phyloP scores from a whole-genome alignment of 2,329 filamentous ascomycete species.

The Volutella citrinella region DNA sequence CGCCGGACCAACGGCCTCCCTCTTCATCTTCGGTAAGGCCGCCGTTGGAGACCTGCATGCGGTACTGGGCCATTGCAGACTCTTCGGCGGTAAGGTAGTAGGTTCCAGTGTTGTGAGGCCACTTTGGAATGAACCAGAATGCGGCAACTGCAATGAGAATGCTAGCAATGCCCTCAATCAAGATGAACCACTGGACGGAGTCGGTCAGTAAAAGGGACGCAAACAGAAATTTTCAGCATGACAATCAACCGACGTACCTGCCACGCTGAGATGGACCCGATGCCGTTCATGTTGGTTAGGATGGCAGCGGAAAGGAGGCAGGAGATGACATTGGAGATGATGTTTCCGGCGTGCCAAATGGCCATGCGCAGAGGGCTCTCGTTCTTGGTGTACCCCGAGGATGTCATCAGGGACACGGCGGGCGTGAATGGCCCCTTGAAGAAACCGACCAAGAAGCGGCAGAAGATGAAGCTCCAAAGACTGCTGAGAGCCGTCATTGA shows the following conservation, averaged over 20 bases:
- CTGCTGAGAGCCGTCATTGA: constrained; percentile 38
- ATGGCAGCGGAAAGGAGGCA: constrained; percentile 41
- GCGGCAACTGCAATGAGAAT: constrained; percentile 28
- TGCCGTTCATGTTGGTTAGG: constrained; percentile 39
- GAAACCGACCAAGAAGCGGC: constrained; percentile 29
- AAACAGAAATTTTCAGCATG: no score
- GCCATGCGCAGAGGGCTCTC: constrained; percentile 41
- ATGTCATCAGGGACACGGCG: constrained; percentile 40
- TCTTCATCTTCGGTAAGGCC: constrained; percentile 31
- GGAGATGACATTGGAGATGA: constrained; percentile 40
- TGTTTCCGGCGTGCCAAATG: constrained; percentile 43
- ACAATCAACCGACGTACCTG: no score
- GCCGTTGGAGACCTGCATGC: constrained; percentile 31
- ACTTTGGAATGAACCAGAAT: constrained; percentile 35
- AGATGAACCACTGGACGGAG: constrained; percentile 42
- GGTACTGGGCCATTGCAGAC: constrained; percentile 34
- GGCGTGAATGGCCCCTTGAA: constrained; percentile 41
- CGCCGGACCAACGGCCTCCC: constrained; percentile 34
- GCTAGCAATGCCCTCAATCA: constrained; percentile 31
- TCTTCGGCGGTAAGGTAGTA: constrained; percentile 34
- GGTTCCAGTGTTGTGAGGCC: constrained; percentile 29
- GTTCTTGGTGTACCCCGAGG: constrained; percentile 43
- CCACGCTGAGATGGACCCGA: constrained; percentile 32
- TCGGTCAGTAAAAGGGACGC: no score
- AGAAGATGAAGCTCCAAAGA: constrained; percentile 23